Conservation (phyloP, 139 green algal species). For the Picochlorum sp. region DNA sequence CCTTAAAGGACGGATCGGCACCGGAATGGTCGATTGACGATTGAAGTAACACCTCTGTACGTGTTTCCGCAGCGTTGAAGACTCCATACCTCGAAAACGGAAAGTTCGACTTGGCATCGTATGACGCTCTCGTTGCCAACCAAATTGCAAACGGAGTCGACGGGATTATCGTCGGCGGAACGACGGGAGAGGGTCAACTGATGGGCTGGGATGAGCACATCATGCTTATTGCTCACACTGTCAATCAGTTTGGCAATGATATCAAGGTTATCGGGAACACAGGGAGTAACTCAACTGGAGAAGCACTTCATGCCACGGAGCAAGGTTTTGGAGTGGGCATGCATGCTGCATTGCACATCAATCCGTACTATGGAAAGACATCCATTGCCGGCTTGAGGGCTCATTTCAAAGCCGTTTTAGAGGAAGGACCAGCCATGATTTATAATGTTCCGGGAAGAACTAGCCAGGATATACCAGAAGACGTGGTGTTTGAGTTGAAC, state of each 20-base stretch:
- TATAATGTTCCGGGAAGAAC: conserved; percentile 91
- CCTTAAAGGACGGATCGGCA: not conserved
- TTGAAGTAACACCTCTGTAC: not conserved
- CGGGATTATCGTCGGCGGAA: conserved; percentile 94
- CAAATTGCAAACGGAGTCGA: conserved; percentile 80
- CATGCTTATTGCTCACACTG: conserved; percentile 98
- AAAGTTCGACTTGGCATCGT: conserved; percentile 86
- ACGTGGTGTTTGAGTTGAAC: conserved; percentile 68
- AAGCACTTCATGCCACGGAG: conserved; percentile 93
- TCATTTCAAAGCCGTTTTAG: conserved; percentile 78
- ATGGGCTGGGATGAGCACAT: conserved; percentile 99
- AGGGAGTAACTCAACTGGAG: conserved; percentile 89
- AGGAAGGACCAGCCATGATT: conserved; percentile 86
- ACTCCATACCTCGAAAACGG: conserved; percentile 90
- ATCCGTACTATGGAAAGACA: conserved; percentile 92
- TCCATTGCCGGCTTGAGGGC: conserved; percentile 58
- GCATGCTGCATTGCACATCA: conserved; percentile 94
- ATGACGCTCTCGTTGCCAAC: conserved; percentile 67
- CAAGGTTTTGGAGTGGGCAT: conserved; percentile 98
- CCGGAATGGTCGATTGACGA: not conserved
- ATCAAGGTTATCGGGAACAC: conserved; percentile 96
- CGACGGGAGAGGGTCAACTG: conserved; percentile 85
- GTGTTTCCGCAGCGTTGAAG: conserved; percentile 68
- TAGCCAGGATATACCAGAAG: conserved; percentile 86
- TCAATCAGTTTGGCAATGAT: conserved; percentile 35